These are phyloP conservation scores for Calonectria multiphialidica DNA, from an alignment of 2,329 filamentous ascomycete species.

Conservation along the genomic window DNA sequence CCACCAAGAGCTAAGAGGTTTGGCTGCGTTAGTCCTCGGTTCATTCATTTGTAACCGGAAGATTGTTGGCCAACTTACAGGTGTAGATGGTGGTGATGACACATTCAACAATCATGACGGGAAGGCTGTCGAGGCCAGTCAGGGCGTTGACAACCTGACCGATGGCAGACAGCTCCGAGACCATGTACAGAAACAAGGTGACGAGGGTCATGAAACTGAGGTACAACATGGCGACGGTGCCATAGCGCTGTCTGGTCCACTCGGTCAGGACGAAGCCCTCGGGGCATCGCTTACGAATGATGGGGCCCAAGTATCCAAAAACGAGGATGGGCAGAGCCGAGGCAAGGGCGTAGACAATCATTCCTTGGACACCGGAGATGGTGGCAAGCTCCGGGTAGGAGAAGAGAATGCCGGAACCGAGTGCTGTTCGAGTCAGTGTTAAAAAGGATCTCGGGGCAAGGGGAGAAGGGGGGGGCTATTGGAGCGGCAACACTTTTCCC, in stretches of 20 bases:
- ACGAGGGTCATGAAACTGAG: conserved; percentile 83
- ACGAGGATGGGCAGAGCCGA: conserved; percentile 79
- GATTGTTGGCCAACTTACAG: conserved; percentile 60
- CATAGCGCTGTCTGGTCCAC: conserved; percentile 86
- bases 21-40: not conserved
- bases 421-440: conserved; percentile 70
- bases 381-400: conserved; percentile 85
- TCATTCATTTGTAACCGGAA: too few relatives aligned
- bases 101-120: conserved; percentile 82
- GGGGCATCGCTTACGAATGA: conserved; percentile 83
- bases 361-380: conserved; percentile 82
- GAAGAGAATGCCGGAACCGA: conserved; percentile 87
- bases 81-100: conserved; percentile 86
- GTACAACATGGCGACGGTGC: conserved; percentile 75
- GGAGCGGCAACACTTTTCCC: conserved; percentile 96
- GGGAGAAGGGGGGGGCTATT: conserved; percentile 47
- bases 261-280: conserved; percentile 88
- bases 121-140: conserved; percentile 80
- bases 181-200: conserved; percentile 89
- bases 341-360: conserved; percentile 80
- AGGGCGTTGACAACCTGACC: conserved; percentile 82
- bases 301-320: conserved; percentile 80
- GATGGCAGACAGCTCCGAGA: conserved; percentile 83
- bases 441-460: conserved; percentile 18
- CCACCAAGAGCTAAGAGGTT: conserved; percentile 75